These are phyloP conservation scores for Allomyces javanicus DNA, from an alignment of 192 early-diverging fungal species.

Conservation along the genomic window DNA sequence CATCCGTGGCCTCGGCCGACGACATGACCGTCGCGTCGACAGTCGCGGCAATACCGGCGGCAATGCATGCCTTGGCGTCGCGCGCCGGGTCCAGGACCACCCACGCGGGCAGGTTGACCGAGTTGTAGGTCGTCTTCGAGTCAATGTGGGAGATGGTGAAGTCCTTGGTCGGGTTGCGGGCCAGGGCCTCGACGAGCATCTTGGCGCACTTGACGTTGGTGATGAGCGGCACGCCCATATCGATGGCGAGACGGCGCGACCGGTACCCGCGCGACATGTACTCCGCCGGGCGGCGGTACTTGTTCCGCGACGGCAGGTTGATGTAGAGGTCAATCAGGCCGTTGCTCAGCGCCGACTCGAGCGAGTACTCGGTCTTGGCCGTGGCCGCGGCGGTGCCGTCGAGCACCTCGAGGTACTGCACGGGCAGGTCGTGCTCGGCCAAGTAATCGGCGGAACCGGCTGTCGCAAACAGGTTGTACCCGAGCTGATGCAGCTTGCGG, in stretches of 20 bases:
- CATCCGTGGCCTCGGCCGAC: conserved; percentile 27
- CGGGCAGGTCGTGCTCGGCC: conserved; percentile 78
- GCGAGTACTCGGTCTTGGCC: conserved; percentile 66
- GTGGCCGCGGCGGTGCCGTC: conserved; percentile 27
- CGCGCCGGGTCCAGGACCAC: conserved; percentile 13
- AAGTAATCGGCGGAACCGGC: conserved; percentile 93
- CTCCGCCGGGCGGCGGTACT: conserved; percentile 81
- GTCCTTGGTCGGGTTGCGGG: conserved; percentile 30
- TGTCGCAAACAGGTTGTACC: conserved; percentile 87
- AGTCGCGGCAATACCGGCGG: conserved; percentile 45
- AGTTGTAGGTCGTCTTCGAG: conserved; percentile 75
- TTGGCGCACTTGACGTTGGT: conserved; percentile 99
- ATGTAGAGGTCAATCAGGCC: conserved; percentile 96
- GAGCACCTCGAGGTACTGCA: conserved; percentile 74
- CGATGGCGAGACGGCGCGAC: conserved; percentile 91
- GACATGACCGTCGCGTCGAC: conserved; percentile 45
- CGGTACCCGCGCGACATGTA: conserved; percentile 90
- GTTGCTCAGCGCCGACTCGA: conserved; percentile 87
- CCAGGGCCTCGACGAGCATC: conserved; percentile 87
- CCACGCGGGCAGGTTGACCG: conserved; percentile 65
- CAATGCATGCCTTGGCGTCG: conserved; percentile 18
- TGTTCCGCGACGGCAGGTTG: conserved; percentile 95
- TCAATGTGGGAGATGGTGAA: conserved; percentile 50
- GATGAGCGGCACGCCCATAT: conserved; percentile 88
- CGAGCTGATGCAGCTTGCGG: conserved; percentile 55